Base-by-base conservation (phyloP, 805 yeast species). In the Nakazawaea molendinolei region DNA sequence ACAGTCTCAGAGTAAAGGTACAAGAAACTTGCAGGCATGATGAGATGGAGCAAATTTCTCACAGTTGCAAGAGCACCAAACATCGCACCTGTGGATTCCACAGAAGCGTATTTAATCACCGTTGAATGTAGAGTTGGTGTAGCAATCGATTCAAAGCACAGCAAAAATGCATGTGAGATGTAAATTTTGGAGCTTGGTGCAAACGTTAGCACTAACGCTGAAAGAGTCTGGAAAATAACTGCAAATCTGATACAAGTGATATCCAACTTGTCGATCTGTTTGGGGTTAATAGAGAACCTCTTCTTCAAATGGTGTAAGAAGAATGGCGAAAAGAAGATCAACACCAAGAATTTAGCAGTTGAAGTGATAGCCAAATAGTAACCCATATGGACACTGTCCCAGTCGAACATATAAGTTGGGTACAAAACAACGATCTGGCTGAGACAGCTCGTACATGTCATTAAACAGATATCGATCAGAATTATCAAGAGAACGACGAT, bases 21-120 rank as follows among this genome's bases (percentile, higher is more conserved):
- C 10, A 79, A 52, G 20, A 71, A 53, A 0, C 60, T 15, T 5
- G 76, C 55, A 1, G 90, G 87, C 1, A 67, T 56, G 5, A 69
- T 39, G 43, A 79, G 58, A 41, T 61, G 55, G 5, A 70, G 53
- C 0, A 70, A 31, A 44, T 75, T 78, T 50, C 77, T 72, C 16
- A 80, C 52, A 28, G 82, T 52, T 0, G 86, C 75, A 29, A 81
- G 53, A 1, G 81, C 86, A 8, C 90, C 87, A 56, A 80, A 82
- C 15, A 78, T 63, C 51, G 81, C 87, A 15, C 94, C 94, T 3
- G 75, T 66, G 41, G 68, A 67, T 10, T 69, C 65, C 28, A 74
- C 75, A 1, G 74, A 72, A 41, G 68, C 72, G 52, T 78, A 76
- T 51, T 83, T 83, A 39, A 77, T 65, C 7, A 80, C 57, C 1